A percentile compares a stretch with the other conserved stretches of the same genome.
phyloP scores from a whole-genome alignment of 192 early-diverging fungal species.

The Lunasporangiospora selenospora region DNA sequence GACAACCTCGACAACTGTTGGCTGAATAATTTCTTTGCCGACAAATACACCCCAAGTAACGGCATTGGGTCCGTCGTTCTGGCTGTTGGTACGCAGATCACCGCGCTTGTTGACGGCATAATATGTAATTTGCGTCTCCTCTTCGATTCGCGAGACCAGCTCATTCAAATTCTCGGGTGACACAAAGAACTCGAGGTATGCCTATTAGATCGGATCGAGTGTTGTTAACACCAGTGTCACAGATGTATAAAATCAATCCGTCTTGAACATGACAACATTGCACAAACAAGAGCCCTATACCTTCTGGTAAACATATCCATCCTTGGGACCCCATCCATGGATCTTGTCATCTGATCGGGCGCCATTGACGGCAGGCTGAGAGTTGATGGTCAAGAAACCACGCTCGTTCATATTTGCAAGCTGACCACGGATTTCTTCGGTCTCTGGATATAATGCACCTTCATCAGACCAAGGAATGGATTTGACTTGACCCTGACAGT shows the following conservation, averaged over 20 bases:
- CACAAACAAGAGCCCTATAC: neutral
- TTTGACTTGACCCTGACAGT: conserved; percentile 79
- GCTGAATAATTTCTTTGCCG: conserved; percentile 94
- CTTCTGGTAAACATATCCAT: conserved; percentile 98
- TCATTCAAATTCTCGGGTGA: conserved; percentile 67
- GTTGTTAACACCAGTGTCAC: too few species aligned
- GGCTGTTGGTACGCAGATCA: conserved; percentile 89
- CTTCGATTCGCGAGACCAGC: conserved; percentile 75
- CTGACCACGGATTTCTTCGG: conserved; percentile 70
- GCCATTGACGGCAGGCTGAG: conserved; percentile 96
- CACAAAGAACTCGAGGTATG: conserved; percentile 97
- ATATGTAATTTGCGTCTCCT: conserved; percentile 80
- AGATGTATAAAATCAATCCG: neutral
- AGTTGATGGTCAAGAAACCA: conserved; percentile 94
- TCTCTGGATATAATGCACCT: conserved; percentile 70
- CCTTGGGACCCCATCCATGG: conserved; percentile 96
- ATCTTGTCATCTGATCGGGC: conserved; percentile 71
- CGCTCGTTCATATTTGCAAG: conserved; percentile 75
- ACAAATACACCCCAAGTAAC: conserved; percentile 99
- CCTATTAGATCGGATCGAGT: conserved; percentile 37
- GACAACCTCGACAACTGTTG: conserved; percentile 92
- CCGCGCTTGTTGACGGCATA: conserved; percentile 90
- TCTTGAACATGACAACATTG: neutral
- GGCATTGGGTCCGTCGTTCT: conserved; percentile 87
- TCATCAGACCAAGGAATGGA: conserved; percentile 93